These are phyloP conservation scores for Kitagawia praeruptora DNA, from an alignment of 129 eudicot species.

Conservation along the genomic window DNA sequence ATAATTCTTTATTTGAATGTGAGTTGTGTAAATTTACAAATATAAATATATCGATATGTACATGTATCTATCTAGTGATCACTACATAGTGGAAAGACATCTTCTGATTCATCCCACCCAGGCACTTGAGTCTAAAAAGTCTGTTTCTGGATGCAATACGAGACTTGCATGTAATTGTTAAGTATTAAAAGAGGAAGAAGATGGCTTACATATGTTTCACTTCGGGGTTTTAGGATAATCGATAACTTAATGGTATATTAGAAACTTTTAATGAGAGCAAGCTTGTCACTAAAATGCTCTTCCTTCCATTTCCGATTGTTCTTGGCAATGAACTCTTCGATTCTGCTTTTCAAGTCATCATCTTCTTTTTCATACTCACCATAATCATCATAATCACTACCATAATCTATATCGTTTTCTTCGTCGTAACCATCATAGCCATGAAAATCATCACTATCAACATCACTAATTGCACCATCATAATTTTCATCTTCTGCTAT, in stretches of 20 bases:
- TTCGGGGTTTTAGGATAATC: too few species aligned
- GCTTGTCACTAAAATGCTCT: conserved; percentile 4
- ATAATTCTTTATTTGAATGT: background rate
- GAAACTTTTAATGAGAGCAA: background rate
- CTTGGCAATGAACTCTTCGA: conserved; percentile 10
- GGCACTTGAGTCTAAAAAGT: background rate
- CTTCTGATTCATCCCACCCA: background rate
- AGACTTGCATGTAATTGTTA: background rate
- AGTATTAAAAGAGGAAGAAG: background rate
- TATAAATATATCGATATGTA: background rate
- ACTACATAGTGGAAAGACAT: background rate
- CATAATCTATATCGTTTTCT: background rate
- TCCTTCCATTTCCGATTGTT: conserved; percentile 8
- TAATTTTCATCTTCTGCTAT: background rate
- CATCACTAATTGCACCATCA: conserved; percentile 2
- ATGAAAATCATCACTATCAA: conserved; percentile 11
- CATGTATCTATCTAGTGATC: background rate
- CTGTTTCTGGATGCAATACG: background rate
- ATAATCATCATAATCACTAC: background rate
- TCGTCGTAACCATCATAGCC: conserved; percentile 7
- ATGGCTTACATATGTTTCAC: background rate
- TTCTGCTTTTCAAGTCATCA: background rate
- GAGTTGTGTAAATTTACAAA: background rate
- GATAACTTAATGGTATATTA: background rate
- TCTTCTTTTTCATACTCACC: background rate